Conservation (phyloP, 2,329 filamentous ascomycete species). For the Aquanectria penicillioides region DNA sequence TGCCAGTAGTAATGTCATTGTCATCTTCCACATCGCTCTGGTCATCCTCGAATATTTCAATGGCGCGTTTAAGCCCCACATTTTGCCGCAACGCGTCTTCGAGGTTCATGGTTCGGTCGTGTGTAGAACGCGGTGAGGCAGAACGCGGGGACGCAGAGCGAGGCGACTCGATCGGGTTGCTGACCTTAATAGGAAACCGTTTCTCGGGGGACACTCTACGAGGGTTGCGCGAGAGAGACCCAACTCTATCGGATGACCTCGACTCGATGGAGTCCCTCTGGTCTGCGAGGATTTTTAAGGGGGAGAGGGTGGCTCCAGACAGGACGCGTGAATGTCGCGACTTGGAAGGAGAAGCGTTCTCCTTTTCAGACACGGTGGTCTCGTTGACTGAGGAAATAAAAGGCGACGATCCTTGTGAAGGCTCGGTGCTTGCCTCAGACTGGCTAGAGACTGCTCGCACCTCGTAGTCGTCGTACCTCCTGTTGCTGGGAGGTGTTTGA, state of each 20-base stretch:
- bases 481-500: conserved; percentile 35
- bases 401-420: conserved; percentile 38
- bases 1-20: conserved; percentile 40
- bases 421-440: conserved; percentile 25
- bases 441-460: conserved; percentile 30
- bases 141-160: conserved; percentile 27
- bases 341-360: conserved; percentile 60
- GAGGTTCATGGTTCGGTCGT: conserved; percentile 56
- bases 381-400: conserved; percentile 46
- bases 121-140: conserved; percentile 25
- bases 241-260: conserved; percentile 36
- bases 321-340: conserved; percentile 64
- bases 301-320: conserved; percentile 66
- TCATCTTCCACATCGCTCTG: conserved; percentile 41
- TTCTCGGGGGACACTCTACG: conserved; percentile 63
- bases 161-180: conserved; percentile 42
- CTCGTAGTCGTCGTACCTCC: conserved; percentile 38
- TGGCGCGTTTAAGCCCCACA: conserved; percentile 66
- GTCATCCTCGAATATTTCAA: conserved; percentile 71
- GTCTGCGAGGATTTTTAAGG: conserved; percentile 64
- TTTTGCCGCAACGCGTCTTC: conserved; percentile 66
- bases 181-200: conserved; percentile 70
- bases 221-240: conserved; percentile 53
- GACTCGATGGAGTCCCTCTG: conserved; percentile 40
- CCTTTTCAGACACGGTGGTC: conserved; percentile 49